These are phyloP conservation scores for Chenopodium suecicum DNA, from an alignment of 148 eudicot species.

Conservation along the genomic window DNA sequence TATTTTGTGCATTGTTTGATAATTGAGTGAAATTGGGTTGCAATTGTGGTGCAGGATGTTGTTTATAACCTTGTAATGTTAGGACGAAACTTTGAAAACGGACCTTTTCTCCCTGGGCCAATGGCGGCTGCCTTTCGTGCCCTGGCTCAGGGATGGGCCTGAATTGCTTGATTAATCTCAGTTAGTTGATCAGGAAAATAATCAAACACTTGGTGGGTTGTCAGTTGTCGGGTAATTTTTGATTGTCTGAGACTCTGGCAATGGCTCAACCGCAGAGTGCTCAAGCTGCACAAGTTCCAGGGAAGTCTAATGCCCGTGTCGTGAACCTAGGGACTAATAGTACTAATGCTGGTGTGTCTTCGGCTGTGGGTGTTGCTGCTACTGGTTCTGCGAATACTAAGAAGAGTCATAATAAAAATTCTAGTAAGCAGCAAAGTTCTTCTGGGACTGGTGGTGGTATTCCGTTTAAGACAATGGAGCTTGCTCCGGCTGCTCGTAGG, in stretches of 20 bases:
- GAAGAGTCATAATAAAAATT: conserved; percentile 47
- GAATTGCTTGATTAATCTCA: no score
- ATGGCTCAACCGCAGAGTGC: conserved; percentile 43
- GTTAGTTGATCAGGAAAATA: conserved; percentile 25
- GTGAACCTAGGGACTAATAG: conserved; percentile 27
- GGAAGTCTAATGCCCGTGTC: conserved; percentile 28
- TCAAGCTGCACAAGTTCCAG: conserved; percentile 34
- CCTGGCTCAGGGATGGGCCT: no score
- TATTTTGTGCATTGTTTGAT: no score
- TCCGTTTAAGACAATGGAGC: conserved; percentile 77
- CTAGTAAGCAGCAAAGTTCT: conserved; percentile 50
- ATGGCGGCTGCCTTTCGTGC: no score
- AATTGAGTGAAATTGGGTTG: no score
- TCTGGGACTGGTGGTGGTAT: conserved; percentile 47
- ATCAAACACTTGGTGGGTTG: conserved; percentile 44
- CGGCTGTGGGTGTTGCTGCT: conserved; percentile 36
- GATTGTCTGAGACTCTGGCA: conserved; percentile 28
- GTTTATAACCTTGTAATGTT: no score
- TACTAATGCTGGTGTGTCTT: conserved; percentile 33
- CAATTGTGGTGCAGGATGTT: no score
- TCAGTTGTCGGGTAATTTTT: conserved; percentile 42
- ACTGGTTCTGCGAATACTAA: conserved; percentile 43
- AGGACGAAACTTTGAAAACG: no score
- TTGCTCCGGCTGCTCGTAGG: conserved; percentile 82
- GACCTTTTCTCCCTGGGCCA: no score